Evolutionary conservation across 1,284 basidiomycete genomes (phyloP), one percentile per base, ranked within the genome.

Genomic region (Bjerkandera adusta): DNA sequence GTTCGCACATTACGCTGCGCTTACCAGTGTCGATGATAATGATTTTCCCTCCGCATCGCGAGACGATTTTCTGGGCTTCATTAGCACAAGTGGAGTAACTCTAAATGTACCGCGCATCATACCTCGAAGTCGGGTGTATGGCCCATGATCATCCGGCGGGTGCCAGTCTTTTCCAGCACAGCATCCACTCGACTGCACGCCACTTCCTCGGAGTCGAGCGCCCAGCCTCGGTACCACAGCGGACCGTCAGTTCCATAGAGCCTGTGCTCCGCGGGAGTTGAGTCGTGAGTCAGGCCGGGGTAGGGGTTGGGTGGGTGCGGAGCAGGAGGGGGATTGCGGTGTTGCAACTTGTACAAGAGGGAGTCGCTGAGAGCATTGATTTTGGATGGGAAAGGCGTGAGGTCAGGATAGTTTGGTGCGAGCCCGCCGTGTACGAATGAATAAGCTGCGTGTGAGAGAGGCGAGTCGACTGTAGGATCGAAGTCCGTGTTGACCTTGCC

Each of bases 211-310:
- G 73, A 69, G 7, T 87, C 83, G 26, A 83, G 69, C 11, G 90
- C 91, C 87, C 89, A 93, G 0, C 92, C 92, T 21, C 93, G 79
- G 64, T 92, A 94, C 93, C 93, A 97, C 42, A 92, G 65, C 16
- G 89, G 91, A 0, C 93, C 93, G 43, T 92, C 82, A 0, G 73
- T 64, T 12, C 72, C 77, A 60, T 94, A 95, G 36, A 97, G 63
- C 36, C 79, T 74, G 5, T 69, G 61, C 64, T 97, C 93, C 44
- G 82, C 83, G 0, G 56, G 53, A 0, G 85, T 87, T 3, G 87
- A 72, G 32, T 79, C 72, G 2, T 60, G 53, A 1, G 93, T 93
- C 12, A 96, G 64, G 10, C 86, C 88, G 1, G 83, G 79, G 59
- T 93, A 92, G 3, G 82, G 77, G 52, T 83, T 69, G 0, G 92